Base-by-base conservation (phyloP, 176 grass and related monocot species). In the Oryza glaberrima region DNA sequence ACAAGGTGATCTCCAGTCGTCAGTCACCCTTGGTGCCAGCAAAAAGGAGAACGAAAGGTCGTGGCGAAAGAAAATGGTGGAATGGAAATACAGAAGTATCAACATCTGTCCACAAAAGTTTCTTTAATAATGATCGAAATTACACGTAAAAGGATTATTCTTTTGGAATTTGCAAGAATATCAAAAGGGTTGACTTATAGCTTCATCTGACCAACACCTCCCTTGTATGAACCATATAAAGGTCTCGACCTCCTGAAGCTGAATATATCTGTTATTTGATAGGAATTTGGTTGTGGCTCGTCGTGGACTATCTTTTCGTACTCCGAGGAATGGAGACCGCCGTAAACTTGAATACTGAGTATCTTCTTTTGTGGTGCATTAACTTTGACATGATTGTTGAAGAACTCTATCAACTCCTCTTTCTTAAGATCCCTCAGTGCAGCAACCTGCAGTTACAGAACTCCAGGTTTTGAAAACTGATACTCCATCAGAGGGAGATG, bases 161-260 rank as follows among this genome's bases (percentile, higher is more conserved):
- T 40, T 61, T 73, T 9, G 61, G 2, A 19, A 20, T 77, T 46
- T 36, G 17, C 46, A 82, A 7, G 78, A 20, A 11, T 6, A 52
- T 41, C 8, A 41, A 41, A 41, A 41, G 40, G 40, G 40, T 41
- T 63, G 58, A 63, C 72, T 69, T 92, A 98, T 11, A 98, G 69
- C 72, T 94, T 98, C 89, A 90, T 87, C 65, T 92, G 96, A 69
- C 93, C 90, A 89, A 92, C 61, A 67, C 93, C 93, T 22, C 96
- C 96, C 84, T 92, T 94, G 70, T 94, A 94, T 46, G 93, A 98
- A 78, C 93, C 93, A 94, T 92, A 95, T 43, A 98, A 85, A 67
- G 96, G 93, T 46, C 91, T 95, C 51, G 96, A 95, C 71, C 93
- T 94, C 85, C 87, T 95, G 83, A 98, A 98, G 71, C 78, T 85